Base-by-base conservation (phyloP, 306 rosid genomes). In the Cucurbita argyrosperma region DNA sequence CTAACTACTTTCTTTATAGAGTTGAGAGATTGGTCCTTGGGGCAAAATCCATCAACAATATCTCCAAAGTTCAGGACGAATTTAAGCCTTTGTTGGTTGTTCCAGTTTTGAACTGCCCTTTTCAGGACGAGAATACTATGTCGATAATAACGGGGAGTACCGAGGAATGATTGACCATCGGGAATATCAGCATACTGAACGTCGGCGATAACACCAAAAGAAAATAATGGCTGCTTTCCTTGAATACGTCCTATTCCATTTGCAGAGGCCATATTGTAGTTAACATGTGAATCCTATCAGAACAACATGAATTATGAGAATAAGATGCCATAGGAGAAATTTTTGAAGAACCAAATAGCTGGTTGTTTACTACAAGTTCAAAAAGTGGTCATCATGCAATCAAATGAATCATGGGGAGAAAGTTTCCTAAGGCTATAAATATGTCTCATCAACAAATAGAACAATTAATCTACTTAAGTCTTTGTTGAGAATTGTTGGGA, bases 161-260 rank as follows among this genome's bases (percentile, higher is more conserved):
- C 97, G 4, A 88, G 83, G 55, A 89, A 94, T 5, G 97, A 94
- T 46, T 80, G 76, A 26, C 97, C 99, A 60, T 94, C 96, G 13
- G 92, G 96, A 78, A 91, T 89, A 79, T 94, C 95, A 74, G 95
- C 89, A 76, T 88, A 84, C 66, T 94, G 99, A 71, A 94, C 97
- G 66, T 94, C 99, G 0, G 99, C 80, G 68, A 91, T 94, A 68
- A 94, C 84, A 47, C 97, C 97, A 66, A 94, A 94, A 37, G 96
- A 89, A 78, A 89, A 91, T 52, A 87, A 80, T 61, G 99, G 91
- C 2, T 74, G 77, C 71, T 80, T 89, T 72, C 80, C 85, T n/a
- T 64, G 72, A 56, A 76, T 38, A 72, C 45, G 71, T 23, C 57
- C 30, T 16, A 72, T 37, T 21, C 82, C 86, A 47, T 67, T 82